Evolutionary conservation across 164 flowering plant species (phyloP).

Genomic region (Magnolia sinica): DNA sequence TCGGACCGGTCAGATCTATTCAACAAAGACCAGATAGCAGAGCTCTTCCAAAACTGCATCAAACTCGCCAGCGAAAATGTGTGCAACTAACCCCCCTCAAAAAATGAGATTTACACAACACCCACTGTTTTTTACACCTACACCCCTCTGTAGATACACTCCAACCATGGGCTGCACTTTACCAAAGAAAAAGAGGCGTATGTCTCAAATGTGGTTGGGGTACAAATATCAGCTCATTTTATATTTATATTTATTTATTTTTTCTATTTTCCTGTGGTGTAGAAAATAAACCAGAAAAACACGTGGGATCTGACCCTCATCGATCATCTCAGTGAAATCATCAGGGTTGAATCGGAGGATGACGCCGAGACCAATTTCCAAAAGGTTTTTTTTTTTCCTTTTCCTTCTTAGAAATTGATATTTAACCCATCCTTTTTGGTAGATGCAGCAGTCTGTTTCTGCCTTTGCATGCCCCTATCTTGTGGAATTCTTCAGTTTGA

Average conservation of each 20-base stretch:
- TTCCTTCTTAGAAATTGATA: not conserved
- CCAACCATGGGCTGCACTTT: too few relatives aligned
- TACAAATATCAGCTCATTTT: not conserved
- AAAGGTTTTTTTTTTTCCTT: conserved; percentile 40
- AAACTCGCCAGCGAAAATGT: conserved; percentile 97
- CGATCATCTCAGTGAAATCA: conserved; percentile 79
- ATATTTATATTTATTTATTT: not conserved
- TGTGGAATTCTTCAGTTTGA: too few relatives aligned
- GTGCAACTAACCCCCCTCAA: conserved; percentile 7
- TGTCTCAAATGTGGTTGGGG: too few relatives aligned
- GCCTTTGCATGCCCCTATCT: not conserved
- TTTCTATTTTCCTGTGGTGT: conserved; percentile 5
- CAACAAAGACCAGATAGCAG: conserved; percentile 64
- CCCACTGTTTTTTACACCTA: not conserved
- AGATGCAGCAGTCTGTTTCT: not conserved
- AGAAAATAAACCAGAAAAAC: conserved; percentile 97
- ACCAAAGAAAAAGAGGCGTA: too few relatives aligned
- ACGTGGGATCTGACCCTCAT: conserved; percentile 92
- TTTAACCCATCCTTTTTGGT: not conserved
- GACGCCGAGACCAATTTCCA: conserved; percentile 88
- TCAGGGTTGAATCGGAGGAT: conserved; percentile 70
- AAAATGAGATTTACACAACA: not conserved
- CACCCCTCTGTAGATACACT: not conserved
- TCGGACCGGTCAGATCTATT: conserved; percentile 28
- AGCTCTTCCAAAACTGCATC: conserved; percentile 85